Percentiles rank a stretch among this genome's conserved stretches.
These are phyloP conservation scores for Pyrus hybrid DNA, from an alignment of 331 rosid genomes.

Conservation along the genomic window DNA sequence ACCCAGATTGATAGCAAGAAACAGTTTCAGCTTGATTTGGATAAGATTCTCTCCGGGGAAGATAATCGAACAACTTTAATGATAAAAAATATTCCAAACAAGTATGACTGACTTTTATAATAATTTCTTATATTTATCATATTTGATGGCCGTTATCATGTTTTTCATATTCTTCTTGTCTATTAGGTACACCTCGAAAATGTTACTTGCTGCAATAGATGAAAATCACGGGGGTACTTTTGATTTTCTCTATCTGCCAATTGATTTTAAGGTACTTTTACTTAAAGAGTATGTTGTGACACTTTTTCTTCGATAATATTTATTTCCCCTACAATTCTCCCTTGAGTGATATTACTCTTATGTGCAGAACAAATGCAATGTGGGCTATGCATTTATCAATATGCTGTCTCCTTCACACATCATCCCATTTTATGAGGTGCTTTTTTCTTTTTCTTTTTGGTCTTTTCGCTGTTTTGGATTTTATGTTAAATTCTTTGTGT, in stretches of 20 bases:
- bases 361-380: conserved; percentile 83
- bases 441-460: not conserved
- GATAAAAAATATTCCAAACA: conserved; percentile 87
- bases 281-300: not conserved
- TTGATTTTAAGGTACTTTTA: conserved; percentile 70
- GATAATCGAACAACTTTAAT: conserved; percentile 75
- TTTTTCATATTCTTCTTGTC: conserved; percentile 15
- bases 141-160: conserved; percentile 1
- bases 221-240: conserved; percentile 76
- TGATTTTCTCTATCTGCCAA: conserved; percentile 83
- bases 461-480: not conserved
- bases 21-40: conserved; percentile 80
- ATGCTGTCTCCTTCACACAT: conserved; percentile 79
- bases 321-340: not conserved
- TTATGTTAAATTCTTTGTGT: conserved; percentile 1
- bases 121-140: conserved; percentile 1
- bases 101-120: conserved; percentile 35
- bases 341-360: conserved; percentile 4
- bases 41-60: conserved; percentile 59
- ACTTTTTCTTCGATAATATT: not conserved
- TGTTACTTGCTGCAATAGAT: conserved; percentile 81
- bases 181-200: conserved; percentile 78
- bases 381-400: conserved; percentile 90
- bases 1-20: conserved; percentile 63
- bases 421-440: conserved; percentile 71